Base-by-base conservation (phyloP, 495 filamentous ascomycete genomes). In the Bathelium albidoporum region DNA sequence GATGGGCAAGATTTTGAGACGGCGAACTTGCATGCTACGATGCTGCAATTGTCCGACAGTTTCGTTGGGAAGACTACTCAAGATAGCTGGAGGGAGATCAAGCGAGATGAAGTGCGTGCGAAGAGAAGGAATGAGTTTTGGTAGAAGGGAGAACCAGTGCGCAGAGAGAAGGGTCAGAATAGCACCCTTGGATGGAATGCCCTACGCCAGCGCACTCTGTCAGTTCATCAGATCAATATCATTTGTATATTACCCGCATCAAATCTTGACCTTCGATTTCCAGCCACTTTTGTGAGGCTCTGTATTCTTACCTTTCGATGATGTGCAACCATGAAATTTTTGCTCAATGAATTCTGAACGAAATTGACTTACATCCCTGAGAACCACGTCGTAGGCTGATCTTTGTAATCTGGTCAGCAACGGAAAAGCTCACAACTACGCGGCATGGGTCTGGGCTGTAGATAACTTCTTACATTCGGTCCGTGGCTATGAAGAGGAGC, bases 361-460 rank as follows among this genome's bases (percentile, higher is more conserved):
- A 28, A 11, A 16, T 32, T 62, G 1, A 66, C 69, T 61, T 77
- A 87, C 87, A 81, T 95, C 96, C 70, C 81, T 79, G 84, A 96
- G 86, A 67, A 96, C 83, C 67, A 96, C 89, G 82, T 97, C 93
- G 79, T 89, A 96, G 59, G 93, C 93, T 61, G 89, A 95, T 76
- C 49, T 55, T 18, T 41, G 24, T 24, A 26, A 20, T 28, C 9
- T 1, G 5, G 29, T 55, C 29, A 55, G 49, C 16, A 28, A 49
- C 3, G 3, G 10, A 3, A 18, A 49, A 49, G 10, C 3, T n/a
- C 43, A 49, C 3, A n/a, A 49, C 16, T n/a, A 20, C 5, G 20
- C 4, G 29, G 34, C 34, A 39, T 39, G n/a, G n/a, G n/a, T n/a
- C n/a, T 20, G 44, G 22, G n/a, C 12, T 20, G n/a, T 12, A 20